Percentiles rank a stretch among this genome's conserved stretches.
phyloP scores from a whole-genome alignment of 345 rosid species.

The Salix koriyanagi region DNA sequence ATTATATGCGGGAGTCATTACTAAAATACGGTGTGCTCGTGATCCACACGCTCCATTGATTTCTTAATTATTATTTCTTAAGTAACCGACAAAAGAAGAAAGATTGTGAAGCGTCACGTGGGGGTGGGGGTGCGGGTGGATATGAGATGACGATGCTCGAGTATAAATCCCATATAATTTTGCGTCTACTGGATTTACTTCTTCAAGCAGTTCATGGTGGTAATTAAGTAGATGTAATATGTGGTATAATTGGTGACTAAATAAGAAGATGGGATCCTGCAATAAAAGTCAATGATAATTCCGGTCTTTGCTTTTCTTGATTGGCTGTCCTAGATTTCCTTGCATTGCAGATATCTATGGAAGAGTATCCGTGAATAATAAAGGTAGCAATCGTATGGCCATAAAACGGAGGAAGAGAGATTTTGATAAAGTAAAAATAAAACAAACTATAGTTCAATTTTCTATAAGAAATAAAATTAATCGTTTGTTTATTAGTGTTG shows the following conservation, averaged over 20 bases:
- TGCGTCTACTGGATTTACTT: background rate
- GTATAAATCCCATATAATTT: background rate
- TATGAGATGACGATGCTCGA: background rate
- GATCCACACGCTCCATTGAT: conserved; percentile 7
- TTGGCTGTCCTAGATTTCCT: conserved; percentile 21
- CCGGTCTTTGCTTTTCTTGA: conserved; percentile 1
- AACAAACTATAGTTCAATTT: too few relatives aligned
- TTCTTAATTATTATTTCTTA: background rate
- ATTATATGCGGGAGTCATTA: conserved; percentile 7
- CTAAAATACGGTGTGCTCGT: conserved; percentile 21
- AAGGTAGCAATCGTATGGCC: background rate
- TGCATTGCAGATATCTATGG: background rate
- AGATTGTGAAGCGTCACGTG: background rate
- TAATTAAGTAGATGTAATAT: background rate
- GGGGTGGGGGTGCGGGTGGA: background rate
- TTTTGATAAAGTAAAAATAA: background rate
- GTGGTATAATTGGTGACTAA: conserved; percentile 7
- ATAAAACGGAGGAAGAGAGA: background rate
- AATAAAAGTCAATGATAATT: conserved; percentile 17
- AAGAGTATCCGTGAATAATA: background rate
- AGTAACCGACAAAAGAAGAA: too few relatives aligned
- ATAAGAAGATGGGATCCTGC: background rate
- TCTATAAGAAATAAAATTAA: too few relatives aligned
- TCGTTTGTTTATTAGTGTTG: too few relatives aligned
- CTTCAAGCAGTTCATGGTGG: background rate